These are phyloP conservation scores for Fusarium nanum DNA, from an alignment of 2,329 filamentous ascomycete genomes.

Conservation along the genomic window DNA sequence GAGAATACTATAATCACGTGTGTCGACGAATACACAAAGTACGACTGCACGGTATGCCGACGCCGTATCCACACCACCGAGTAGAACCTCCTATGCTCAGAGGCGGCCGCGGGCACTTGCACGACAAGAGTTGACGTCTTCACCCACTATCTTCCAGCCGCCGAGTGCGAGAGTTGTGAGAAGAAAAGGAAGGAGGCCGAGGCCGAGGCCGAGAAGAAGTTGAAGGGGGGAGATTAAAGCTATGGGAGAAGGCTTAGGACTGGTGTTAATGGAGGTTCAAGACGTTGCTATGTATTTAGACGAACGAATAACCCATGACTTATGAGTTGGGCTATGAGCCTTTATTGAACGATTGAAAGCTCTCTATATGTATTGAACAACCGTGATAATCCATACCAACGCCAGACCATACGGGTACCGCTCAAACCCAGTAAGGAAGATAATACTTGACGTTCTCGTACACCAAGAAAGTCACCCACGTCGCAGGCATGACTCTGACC, in stretches of 20 bases:
- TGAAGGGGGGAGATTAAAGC: background rate
- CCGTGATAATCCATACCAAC: conserved; percentile 1
- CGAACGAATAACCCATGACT: background rate
- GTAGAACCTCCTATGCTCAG: conserved; percentile 9
- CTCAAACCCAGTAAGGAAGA: conserved; percentile 60
- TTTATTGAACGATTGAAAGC: background rate
- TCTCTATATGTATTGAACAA: conserved; percentile 8
- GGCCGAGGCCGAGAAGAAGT: background rate
- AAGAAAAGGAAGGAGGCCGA: conserved; percentile 11
- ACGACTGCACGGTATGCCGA: conserved; percentile 32
- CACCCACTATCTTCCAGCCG: conserved; percentile 23
- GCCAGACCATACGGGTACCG: background rate
- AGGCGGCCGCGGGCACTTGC: conserved; percentile 7
- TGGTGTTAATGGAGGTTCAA: background rate
- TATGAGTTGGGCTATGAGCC: background rate
- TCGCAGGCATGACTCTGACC: conserved; percentile 91
- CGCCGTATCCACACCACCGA: conserved; percentile 17
- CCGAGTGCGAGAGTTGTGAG: conserved; percentile 31
- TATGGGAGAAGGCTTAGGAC: background rate
- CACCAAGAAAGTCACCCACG: conserved; percentile 95
- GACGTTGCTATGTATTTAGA: background rate
- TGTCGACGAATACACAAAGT: conserved; percentile 14
- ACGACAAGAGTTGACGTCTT: background rate
- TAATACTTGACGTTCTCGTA: conserved; percentile 93
- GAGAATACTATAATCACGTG: conserved; percentile 15